Evolutionary conservation across 2,329 filamentous ascomycete species (phyloP), one percentile per base, ranked within the genome.

Genomic region (Huntiella decipiens): DNA sequence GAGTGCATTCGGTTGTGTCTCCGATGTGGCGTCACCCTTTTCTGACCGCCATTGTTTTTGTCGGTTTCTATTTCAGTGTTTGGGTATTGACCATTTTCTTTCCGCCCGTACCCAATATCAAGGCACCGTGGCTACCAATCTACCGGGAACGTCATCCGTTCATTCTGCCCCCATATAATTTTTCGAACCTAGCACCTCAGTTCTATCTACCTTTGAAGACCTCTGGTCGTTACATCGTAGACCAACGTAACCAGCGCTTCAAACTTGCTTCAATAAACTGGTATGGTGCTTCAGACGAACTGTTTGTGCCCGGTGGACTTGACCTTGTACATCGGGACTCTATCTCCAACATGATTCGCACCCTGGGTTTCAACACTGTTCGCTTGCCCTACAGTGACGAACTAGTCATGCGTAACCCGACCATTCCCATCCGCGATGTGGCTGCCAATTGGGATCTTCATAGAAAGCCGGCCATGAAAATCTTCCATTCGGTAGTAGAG

Each of bases 341-440:
- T 15, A 79, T 82, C 51, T 74, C 76, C 3, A 55, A 60, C 50
- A 71, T 70, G 12, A 78, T 82, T 56, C 67, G 69, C 45, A 56
- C 57, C 7, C 62, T 82, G 46, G 77, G 77, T 11, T 82, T 82
- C 66, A 82, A 82, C 61, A 79, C 75, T 55, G 77, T 82, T 40
- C 67, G 77, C 2, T 59, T 82, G 40, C 77, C 77, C 2, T 82
- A 82, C 60, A 68, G 74, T 13, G 77, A 82, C 58, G 77, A 82
- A 60, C 65, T 81, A 61, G 75, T 82, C 43, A 65, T 68, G 31
- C 55, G 61, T 16, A 79, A 81, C 54, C 55, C 64, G 17, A 63
- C 79, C 40, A 60, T 68, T 15, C 60, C 62, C 3, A 59, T 66
- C 38, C 48, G 50, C 4, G 60, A 71, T 5, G 60, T 81, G 37